phyloP scores from a whole-genome alignment of 2,329 filamentous ascomycete genomes.

The Cryoendolithus antarcticus region DNA sequence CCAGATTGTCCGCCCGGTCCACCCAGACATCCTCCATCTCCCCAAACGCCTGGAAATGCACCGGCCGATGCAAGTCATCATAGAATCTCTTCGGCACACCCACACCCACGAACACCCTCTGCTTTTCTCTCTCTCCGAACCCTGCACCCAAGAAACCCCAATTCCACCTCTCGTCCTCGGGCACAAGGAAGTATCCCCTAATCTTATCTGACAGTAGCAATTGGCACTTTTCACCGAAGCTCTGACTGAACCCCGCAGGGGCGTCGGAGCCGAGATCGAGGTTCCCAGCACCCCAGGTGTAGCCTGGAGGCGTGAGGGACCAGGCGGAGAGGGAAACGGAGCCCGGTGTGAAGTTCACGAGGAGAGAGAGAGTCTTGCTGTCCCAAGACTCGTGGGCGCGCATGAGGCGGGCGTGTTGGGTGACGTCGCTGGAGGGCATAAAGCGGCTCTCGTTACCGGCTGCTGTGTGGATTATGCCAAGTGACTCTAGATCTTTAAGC shows the following conservation, averaged over 20 bases:
- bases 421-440: conserved; percentile 92
- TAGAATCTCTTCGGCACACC: conserved; percentile 85
- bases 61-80: conserved; percentile 76
- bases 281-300: conserved; percentile 96
- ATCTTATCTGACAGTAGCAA: conserved; percentile 86
- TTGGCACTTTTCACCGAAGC: conserved; percentile 92
- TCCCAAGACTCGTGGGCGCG: conserved; percentile 71
- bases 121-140: conserved; percentile 79
- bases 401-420: conserved; percentile 82
- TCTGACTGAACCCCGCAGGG: conserved; percentile 75
- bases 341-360: conserved; percentile 90
- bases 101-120: conserved; percentile 73
- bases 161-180: conserved; percentile 85
- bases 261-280: conserved; percentile 86
- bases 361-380: conserved; percentile 86
- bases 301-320: conserved; percentile 81
- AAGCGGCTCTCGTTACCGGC: conserved; percentile 91
- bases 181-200: conserved; percentile 89
- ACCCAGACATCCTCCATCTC: conserved; percentile 96
- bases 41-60: conserved; percentile 96
- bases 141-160: conserved; percentile 94
- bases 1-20: conserved; percentile 85
- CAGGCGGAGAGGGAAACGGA: conserved; percentile 91
- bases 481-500: conserved; percentile 71
- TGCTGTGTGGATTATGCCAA: conserved; percentile 90